Evolutionary conservation across 2,329 filamentous ascomycete species (phyloP).

Genomic region (Phaeosphaeriaceae sp.): DNA sequence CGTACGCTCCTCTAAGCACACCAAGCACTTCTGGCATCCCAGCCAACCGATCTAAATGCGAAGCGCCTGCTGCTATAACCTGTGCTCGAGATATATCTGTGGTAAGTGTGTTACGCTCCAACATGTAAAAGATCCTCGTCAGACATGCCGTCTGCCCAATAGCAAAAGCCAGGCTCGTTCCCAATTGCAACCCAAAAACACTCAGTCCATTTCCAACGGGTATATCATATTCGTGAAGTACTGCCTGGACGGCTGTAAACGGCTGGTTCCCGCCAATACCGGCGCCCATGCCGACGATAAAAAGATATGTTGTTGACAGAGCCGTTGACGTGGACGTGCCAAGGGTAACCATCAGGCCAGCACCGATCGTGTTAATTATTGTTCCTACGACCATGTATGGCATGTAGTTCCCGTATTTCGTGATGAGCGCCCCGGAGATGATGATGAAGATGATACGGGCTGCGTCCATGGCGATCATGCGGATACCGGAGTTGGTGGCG

Average conservation of each 20-base stretch:
- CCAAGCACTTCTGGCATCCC: background rate
- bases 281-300: slow-evolving; percentile 3
- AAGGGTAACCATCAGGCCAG: slow-evolving; percentile 1
- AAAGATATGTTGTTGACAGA: background rate
- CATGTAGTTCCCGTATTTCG: slow-evolving; percentile 31
- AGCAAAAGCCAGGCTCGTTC: background rate
- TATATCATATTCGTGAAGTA: slow-evolving; percentile 32
- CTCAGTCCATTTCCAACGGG: slow-evolving; percentile 45
- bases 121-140: slow-evolving; percentile 1
- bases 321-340: background rate
- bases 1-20: background rate
- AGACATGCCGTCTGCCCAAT: background rate
- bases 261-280: background rate
- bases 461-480: slow-evolving; percentile 5
- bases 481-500: slow-evolving; percentile 30
- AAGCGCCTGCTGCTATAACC: background rate
- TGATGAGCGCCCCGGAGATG: background rate
- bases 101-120: background rate
- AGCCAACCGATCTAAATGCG: background rate
- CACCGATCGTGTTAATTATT: background rate
- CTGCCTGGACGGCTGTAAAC: slow-evolving; percentile 2
- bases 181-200: slow-evolving; percentile 50
- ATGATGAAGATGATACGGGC: background rate
- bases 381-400: slow-evolving; percentile 7
- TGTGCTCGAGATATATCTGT: background rate